These are phyloP conservation scores for Pulveroboletus sp. DNA, from an alignment of 768 basidiomycete species.

Conservation along the genomic window DNA sequence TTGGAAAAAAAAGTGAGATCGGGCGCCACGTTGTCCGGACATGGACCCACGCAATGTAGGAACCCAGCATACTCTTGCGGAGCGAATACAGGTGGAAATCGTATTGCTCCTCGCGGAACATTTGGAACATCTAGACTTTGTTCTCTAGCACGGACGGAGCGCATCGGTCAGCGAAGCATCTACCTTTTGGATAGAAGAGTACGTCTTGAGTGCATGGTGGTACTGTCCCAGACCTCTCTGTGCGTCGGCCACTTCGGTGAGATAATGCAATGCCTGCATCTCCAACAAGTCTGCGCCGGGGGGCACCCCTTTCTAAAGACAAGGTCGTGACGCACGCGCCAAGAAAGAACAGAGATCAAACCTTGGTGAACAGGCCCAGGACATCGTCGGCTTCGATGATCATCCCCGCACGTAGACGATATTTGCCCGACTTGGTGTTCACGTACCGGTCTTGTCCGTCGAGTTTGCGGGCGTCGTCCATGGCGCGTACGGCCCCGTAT, in stretches of 20 bases:
- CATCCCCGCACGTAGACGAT: slow-evolving; percentile 79
- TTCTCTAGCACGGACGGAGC: slow-evolving; percentile 5
- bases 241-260: slow-evolving; percentile 78
- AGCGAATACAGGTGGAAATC: slow-evolving; percentile 97
- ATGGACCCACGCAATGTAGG: slow-evolving; percentile 76
- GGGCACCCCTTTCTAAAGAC: slow-evolving; percentile 78
- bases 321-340: slow-evolving; percentile 1
- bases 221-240: slow-evolving; percentile 62
- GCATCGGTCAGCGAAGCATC: slow-evolving; percentile 12
- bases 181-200: slow-evolving; percentile 73
- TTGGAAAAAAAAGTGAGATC: slow-evolving; percentile 26
- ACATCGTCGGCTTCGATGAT: slow-evolving; percentile 70
- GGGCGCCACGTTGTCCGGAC: neutral
- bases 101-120: slow-evolving; percentile 92
- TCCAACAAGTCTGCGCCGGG: slow-evolving; percentile 85
- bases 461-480: slow-evolving; percentile 80
- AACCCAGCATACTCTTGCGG: slow-evolving; percentile 82
- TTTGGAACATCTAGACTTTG: slow-evolving; percentile 64
- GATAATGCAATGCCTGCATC: slow-evolving; percentile 91
- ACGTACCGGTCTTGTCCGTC: slow-evolving; percentile 95
- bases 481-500: slow-evolving; percentile 64
- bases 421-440: slow-evolving; percentile 93
- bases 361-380: slow-evolving; percentile 91
- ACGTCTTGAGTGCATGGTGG: slow-evolving; percentile 83
- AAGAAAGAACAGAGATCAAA: slow-evolving; percentile 21